Evolutionary conservation across 805 yeast species (phyloP), one percentile per base, ranked within the genome.

Genomic region (Allodekkera sacchari): DNA sequence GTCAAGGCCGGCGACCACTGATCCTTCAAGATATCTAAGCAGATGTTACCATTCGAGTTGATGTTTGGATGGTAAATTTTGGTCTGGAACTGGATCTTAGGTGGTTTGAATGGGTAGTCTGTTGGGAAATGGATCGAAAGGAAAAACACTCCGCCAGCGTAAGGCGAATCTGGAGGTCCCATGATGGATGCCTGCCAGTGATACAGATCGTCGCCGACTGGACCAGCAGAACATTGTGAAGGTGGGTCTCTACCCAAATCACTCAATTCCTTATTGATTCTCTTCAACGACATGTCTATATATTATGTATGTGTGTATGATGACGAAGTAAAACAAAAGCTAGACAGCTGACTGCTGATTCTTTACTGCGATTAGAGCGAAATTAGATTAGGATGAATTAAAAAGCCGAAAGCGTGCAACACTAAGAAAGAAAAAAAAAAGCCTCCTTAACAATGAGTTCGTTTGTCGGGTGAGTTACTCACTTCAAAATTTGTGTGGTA

Each of bases 161-260:
- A 73, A 42, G 79, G 92, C 29, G 96, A 83, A 64, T 92, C 97
- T 46, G 95, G 74, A 31, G 98, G 98, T 30, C 98, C 98, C 94
- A 92, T 85, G 58, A 92, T 92, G 27, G 97, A 88, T 25, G 97
- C 98, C 66, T 92, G 97, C 98, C 98, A 92, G 68, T 89, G 97
- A 66, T 82, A 92, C 55, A 89, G 68, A 61, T 89, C 98, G 50
- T 92, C 97, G 29, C 96, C 96, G 28, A 85, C 92, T 48, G 98
- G 98, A 25, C 98, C 98, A 8, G 98, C 98, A 16, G 96, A 87
- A 64, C 97, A 92, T 28, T 96, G 88, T 41, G 96, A 83, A 50
- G 97, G 97, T 43, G 98, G 98, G 59, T 89, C 98, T 71, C 95
- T 85, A 59, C 96, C 96, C 56, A 89, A 72, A 62, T 92, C 98